These are phyloP conservation scores for Pythium aquatile DNA, from an alignment of 352 stramenopile genomes.

Conservation along the genomic window DNA sequence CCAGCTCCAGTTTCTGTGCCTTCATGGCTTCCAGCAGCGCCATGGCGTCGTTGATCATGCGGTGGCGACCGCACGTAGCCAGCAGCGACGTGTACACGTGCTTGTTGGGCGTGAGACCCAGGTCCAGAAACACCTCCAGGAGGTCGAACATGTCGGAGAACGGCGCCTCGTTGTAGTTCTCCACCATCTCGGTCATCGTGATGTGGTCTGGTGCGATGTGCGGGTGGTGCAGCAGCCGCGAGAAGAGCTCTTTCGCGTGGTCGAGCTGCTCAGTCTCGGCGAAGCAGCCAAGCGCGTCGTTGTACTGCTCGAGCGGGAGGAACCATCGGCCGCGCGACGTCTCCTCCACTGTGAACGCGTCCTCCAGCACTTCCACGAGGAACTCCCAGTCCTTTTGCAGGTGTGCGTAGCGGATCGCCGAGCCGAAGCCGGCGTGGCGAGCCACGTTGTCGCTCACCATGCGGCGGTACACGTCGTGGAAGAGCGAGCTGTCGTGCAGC, in stretches of 20 bases:
- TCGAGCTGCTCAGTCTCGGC: conserved; percentile 47
- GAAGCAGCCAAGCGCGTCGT: conserved; percentile 73
- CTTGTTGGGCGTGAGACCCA: conserved; percentile 50
- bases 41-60: conserved; percentile 50
- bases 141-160: conserved; percentile 65
- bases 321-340: conserved; percentile 44
- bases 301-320: conserved; percentile 70
- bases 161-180: conserved; percentile 58
- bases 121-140: conserved; percentile 71
- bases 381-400: conserved; percentile 44
- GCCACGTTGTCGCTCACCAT: conserved; percentile 52
- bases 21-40: conserved; percentile 59
- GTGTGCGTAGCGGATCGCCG: conserved; percentile 65
- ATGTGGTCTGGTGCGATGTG: conserved; percentile 57
- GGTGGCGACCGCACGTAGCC: conserved; percentile 59
- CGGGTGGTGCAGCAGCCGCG: conserved; percentile 54
- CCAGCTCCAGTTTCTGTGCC: conserved; percentile 35
- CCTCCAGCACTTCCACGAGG: conserved; percentile 56
- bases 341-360: conserved; percentile 52
- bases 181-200: conserved; percentile 79
- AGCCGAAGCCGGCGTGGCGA: conserved; percentile 63
- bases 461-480: conserved; percentile 50
- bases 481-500: conserved; percentile 35
- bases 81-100: conserved; percentile 78
- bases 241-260: conserved; percentile 60